Base-by-base conservation (phyloP, 805 yeast species). In the Ogataea philodendri region DNA sequence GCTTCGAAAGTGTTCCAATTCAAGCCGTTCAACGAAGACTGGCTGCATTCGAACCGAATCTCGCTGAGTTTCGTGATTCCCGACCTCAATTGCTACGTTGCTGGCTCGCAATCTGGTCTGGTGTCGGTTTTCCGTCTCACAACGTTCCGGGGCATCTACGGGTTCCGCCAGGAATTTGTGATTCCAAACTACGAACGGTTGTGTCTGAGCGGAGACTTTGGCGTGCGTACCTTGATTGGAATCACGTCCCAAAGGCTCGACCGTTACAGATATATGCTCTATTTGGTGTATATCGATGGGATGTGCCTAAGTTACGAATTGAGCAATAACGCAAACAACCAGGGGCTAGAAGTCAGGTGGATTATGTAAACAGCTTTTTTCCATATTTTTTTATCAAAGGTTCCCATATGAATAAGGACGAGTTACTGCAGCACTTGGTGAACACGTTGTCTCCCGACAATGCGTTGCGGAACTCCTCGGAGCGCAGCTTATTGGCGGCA, bases 371-470 rank as follows among this genome's bases (percentile, higher is more conserved):
- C 15, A 20, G 28, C 33, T 35, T 34, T 18, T 19, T 19, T 7
- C 11, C 16, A 8, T 16, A 18, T 34, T 21, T 22, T 18, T 15
- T 13, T 14, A 11, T 11, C 15, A 21, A 24, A 15, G 9, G 10
- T 11, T 15, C 11, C 25, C 30, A 11, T 11, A 72, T 69, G 74
- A 72, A 72, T 41, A 67, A 57, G 41, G 65, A 62, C 15, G 60
- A 70, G 13, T 57, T 73, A 29, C 56, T 73, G 36, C 62, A 60
- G 39, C 62, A 72, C 15, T 62, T 74, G 44, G 62, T 66, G 18
- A 74, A 75, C 30, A 70, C 79, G 1, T 55, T 74, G 21, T 74
- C 74, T 39, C 66, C 75, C 23, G 63, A 67, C 39, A 55, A 60
- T 30, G 60, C 57, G 22, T 51, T 62, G 16, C 58, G 78, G 45